Conservation (phyloP, 2,329 filamentous ascomycete genomes). For the Aspergillus carbonarius region DNA sequence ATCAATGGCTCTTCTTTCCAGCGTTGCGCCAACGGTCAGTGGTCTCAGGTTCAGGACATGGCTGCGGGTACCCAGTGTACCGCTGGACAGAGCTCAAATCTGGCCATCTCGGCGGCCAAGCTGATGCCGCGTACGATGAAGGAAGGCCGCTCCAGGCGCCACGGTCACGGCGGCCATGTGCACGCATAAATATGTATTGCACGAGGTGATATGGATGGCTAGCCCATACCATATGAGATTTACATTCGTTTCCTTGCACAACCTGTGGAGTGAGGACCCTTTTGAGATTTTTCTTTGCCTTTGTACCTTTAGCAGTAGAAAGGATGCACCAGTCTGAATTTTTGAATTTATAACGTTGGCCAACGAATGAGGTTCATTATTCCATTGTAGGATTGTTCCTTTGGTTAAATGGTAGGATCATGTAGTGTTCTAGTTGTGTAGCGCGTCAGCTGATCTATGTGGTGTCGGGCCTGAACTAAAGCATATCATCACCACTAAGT, state of each 20-base stretch:
- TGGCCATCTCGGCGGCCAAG: constrained; percentile 25
- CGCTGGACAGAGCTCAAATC: constrained; percentile 32
- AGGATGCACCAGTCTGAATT: background rate
- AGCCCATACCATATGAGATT: background rate
- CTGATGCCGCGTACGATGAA: constrained; percentile 27
- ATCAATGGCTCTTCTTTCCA: constrained; percentile 58
- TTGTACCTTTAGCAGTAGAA: constrained; percentile 2
- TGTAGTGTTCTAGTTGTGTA: no score
- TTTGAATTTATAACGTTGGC: background rate
- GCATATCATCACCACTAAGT: no score
- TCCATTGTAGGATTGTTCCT: no score
- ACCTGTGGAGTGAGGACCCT: constrained; percentile 1
- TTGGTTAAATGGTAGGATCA: no score
- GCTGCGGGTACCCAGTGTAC: constrained; percentile 56
- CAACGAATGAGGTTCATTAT: background rate
- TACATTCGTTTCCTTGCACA: constrained; percentile 15
- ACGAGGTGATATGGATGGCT: constrained; percentile 20
- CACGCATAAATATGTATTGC: constrained; percentile 21
- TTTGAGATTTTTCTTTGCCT: constrained; percentile 6
- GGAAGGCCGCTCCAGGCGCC: constrained; percentile 32
- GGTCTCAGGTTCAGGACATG: constrained; percentile 53
- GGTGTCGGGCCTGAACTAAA: no score
- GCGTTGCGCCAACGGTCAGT: constrained; percentile 60
- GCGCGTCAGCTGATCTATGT: no score
- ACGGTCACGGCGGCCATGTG: constrained; percentile 18